A percentile compares a stretch with the other conserved stretches of the same genome.
Evolutionary conservation across 106 monocot species (phyloP).

Genomic region (Vanilla planifolia): DNA sequence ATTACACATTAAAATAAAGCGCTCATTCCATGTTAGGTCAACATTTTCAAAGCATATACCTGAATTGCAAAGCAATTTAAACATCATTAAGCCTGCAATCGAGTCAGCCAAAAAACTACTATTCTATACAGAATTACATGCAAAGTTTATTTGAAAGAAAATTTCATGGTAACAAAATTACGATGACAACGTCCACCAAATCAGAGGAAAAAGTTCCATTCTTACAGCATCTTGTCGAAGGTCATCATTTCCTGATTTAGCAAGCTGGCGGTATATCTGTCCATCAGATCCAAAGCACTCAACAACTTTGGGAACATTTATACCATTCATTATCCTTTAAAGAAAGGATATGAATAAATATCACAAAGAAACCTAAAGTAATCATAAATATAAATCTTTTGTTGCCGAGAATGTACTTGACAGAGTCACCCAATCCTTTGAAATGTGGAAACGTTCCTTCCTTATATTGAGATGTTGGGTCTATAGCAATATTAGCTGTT

Average conservation of each 20-base stretch:
- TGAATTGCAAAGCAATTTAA: too few species aligned
- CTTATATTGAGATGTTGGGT: conserved; percentile 71
- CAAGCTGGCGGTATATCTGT: conserved; percentile 88
- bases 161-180: background rate
- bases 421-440: conserved; percentile 71
- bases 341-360: conserved; percentile 5
- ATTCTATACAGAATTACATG: too few species aligned
- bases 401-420: conserved; percentile 38
- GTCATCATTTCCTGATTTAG: conserved; percentile 99
- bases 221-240: conserved; percentile 98
- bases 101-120: too few species aligned
- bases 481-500: conserved; percentile 76
- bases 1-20: too few species aligned
- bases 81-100: too few species aligned
- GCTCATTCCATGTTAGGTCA: too few species aligned
- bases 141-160: background rate
- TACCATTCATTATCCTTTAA: conserved; percentile 95
- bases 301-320: conserved; percentile 90
- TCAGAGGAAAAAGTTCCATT: background rate
- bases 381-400: background rate
- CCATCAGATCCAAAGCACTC: conserved; percentile 98
- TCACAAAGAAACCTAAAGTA: background rate
- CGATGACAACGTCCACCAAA: background rate
- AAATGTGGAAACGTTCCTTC: conserved; percentile 98
- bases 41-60: too few species aligned